Percentiles rank a stretch among this genome's conserved stretches.
These are phyloP conservation scores for Monosporozyma servazzii DNA, from an alignment of 805 yeast genomes.

Conservation along the genomic window DNA sequence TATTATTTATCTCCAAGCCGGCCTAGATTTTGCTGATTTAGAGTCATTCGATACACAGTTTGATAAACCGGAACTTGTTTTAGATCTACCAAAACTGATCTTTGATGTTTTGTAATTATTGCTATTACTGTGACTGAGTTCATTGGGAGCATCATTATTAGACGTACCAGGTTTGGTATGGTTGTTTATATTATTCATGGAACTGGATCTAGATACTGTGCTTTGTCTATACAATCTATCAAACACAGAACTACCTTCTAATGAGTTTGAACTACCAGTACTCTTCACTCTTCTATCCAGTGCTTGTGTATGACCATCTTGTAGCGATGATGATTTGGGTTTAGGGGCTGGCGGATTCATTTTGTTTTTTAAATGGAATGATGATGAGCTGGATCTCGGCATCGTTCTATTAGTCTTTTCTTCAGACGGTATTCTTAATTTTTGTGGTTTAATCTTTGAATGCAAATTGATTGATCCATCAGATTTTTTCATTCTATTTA, in stretches of 20 bases:
- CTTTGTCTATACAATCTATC: slow-evolving; percentile 19
- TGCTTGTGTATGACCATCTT: background rate
- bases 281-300: slow-evolving; percentile 1
- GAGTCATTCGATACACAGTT: background rate
- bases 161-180: background rate
- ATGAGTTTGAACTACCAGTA: background rate
- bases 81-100: slow-evolving; percentile 10
- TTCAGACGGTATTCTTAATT: background rate
- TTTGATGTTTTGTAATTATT: background rate
- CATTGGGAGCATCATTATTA: background rate
- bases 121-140: background rate
- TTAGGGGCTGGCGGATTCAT: background rate
- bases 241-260: slow-evolving; percentile 14
- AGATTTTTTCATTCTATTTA: slow-evolving; percentile 10
- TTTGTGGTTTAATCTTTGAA: background rate
- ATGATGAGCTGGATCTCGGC: background rate
- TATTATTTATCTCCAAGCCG: slow-evolving; percentile 10
- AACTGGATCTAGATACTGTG: slow-evolving; percentile 16
- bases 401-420: background rate
- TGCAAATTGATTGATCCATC: background rate
- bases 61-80: slow-evolving; percentile 11
- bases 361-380: background rate
- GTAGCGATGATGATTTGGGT: background rate
- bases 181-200: slow-evolving; percentile 12
- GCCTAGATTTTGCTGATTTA: slow-evolving; percentile 3